Evolutionary conservation across 2,329 filamentous ascomycete genomes (phyloP).

Genomic region (Monilinia vaccinii-corymbosi): DNA sequence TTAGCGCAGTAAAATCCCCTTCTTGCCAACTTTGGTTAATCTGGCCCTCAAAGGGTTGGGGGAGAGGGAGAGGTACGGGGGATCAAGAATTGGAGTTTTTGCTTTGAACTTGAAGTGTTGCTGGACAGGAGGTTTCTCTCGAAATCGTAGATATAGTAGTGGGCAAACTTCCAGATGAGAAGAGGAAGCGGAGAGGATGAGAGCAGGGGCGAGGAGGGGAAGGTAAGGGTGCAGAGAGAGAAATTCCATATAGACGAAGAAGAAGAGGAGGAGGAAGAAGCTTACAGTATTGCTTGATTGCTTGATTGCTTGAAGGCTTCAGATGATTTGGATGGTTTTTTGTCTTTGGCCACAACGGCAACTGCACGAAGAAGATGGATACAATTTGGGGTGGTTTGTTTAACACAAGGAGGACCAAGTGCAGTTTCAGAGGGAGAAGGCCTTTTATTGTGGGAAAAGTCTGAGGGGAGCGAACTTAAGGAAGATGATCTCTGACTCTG

Average conservation of each 20-base stretch:
- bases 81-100: background rate
- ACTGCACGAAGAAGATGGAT: background rate
- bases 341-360: background rate
- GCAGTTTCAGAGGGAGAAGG: background rate
- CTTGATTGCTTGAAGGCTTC: too few relatives aligned
- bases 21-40: background rate
- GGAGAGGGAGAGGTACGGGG: too few relatives aligned
- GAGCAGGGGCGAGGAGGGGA: too few relatives aligned
- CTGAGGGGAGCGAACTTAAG: background rate
- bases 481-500: background rate
- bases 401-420: background rate
- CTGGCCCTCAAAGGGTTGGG: background rate
- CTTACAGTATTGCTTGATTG: too few relatives aligned
- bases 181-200: too few relatives aligned
- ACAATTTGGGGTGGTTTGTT: background rate
- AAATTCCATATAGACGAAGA: background rate
- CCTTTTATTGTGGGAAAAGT: background rate
- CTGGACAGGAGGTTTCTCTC: background rate
- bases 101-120: background rate
- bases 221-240: background rate
- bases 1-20: slow-evolving; percentile 1
- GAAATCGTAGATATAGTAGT: slow-evolving; percentile 2
- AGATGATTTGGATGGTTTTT: background rate
- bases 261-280: too few relatives aligned
- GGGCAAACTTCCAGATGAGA: slow-evolving; percentile 6